A percentile compares a stretch with the other conserved stretches of the same genome.
Evolutionary conservation across 2,329 filamentous ascomycete species (phyloP).

Genomic region (Blumeria hordei): DNA sequence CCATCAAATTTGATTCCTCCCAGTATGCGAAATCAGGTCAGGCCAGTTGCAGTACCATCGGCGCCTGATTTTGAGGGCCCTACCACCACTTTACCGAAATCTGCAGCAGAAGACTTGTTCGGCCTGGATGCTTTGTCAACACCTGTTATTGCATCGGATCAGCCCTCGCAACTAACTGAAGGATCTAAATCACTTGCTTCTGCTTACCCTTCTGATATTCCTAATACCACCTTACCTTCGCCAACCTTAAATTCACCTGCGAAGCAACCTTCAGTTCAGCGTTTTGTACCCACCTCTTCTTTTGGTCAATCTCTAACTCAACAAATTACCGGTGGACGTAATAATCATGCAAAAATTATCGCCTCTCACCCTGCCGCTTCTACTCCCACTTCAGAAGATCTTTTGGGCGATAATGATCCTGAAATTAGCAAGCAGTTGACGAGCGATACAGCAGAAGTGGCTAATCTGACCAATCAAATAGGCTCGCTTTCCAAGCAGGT

Average conservation of each 20-base stretch:
- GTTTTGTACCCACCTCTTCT: conserved; percentile 75
- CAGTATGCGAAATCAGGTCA: conserved; percentile 44
- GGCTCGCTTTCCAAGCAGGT: conserved; percentile 78
- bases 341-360: conserved; percentile 16
- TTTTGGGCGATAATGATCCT: conserved; percentile 74
- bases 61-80: conserved; percentile 20
- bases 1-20: conserved; percentile 69
- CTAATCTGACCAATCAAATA: conserved; percentile 90
- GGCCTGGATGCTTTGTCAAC: conserved; percentile 53
- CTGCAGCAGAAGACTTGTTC: conserved; percentile 82
- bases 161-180: conserved; percentile 46
- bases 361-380: conserved; percentile 13
- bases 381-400: conserved; percentile 41
- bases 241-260: conserved; percentile 11
- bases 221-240: conserved; percentile 3
- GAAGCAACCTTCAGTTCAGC: conserved; percentile 36
- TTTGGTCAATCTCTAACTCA: conserved; percentile 67
- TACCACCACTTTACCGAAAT: conserved; percentile 33
- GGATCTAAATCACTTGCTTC: conserved; percentile 33
- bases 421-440: conserved; percentile 74
- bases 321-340: conserved; percentile 40
- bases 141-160: conserved; percentile 22
- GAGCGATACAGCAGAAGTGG: conserved; percentile 73
- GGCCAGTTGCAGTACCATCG: conserved; percentile 21
- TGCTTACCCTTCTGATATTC: conserved; percentile 11